These are phyloP conservation scores for Punica granatum DNA, from an alignment of 345 rosid genomes.

Conservation along the genomic window DNA sequence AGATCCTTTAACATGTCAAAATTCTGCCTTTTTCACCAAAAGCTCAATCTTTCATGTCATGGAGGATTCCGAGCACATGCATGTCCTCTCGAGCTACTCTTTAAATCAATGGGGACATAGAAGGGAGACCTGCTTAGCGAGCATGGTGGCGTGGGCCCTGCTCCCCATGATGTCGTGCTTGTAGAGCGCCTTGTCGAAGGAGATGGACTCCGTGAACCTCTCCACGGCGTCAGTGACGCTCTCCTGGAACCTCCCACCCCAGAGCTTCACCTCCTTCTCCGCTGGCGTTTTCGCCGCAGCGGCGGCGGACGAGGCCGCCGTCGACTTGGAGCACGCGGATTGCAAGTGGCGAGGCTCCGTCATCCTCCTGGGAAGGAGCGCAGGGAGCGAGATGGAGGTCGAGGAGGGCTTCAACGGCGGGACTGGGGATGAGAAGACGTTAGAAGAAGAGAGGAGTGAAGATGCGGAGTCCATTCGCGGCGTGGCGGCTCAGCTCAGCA, in stretches of 20 bases:
- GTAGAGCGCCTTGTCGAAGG: constrained; percentile 77
- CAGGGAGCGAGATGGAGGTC: neutral
- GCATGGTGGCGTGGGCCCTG: constrained; percentile 94
- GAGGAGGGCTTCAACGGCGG: neutral
- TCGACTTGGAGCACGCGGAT: neutral
- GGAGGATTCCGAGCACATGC: neutral
- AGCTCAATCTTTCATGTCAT: neutral
- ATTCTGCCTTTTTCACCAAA: neutral
- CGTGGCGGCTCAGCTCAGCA: neutral
- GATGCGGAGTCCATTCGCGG: neutral
- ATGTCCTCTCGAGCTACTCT: neutral
- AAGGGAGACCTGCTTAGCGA: constrained; percentile 59
- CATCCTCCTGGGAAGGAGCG: neutral
- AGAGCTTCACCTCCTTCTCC: constrained; percentile 74
- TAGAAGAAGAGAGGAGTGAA: neutral
- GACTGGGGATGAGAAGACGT: neutral
- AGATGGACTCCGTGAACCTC: constrained; percentile 88
- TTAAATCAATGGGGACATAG: neutral
- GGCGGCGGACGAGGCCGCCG: neutral
- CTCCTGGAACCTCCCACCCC: constrained; percentile 98
- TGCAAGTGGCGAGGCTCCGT: neutral
- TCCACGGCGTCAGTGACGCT: constrained; percentile 76
- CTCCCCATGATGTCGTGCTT: constrained; percentile 92
- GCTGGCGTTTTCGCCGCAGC: neutral
- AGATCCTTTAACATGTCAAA: neutral